Evolutionary conservation across 257 asterid species (phyloP).

Genomic region (Orobanche coerulescens): DNA sequence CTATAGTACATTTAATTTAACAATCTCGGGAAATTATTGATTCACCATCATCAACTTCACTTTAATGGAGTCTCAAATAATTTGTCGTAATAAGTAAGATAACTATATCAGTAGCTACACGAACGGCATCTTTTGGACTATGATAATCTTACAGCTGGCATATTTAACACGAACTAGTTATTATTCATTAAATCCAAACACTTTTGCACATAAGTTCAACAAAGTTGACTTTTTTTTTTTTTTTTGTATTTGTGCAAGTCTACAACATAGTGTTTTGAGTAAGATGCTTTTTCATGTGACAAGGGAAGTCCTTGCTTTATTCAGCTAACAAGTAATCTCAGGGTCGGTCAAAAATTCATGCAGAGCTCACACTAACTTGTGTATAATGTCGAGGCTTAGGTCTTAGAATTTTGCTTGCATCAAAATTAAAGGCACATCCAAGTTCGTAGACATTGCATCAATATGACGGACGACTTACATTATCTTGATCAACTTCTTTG

Average conservation of each 20-base stretch:
- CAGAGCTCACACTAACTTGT: background rate
- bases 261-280: background rate
- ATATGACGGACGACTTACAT: constrained; percentile 33
- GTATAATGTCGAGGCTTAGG: background rate
- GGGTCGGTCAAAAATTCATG: background rate
- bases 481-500: constrained; percentile 79
- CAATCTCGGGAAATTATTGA: background rate
- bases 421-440: background rate
- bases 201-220: background rate
- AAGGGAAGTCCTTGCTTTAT: background rate
- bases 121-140: background rate
- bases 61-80: too few relatives aligned
- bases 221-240: background rate
- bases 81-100: too few relatives aligned
- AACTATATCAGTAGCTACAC: background rate
- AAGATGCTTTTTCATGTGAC: constrained; percentile 1
- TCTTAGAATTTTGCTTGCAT: background rate
- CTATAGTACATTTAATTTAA: background rate
- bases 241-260: background rate
- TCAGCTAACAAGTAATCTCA: background rate
- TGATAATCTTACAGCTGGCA: too few relatives aligned
- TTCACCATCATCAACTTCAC: too few relatives aligned
- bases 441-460: background rate
- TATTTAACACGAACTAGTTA: background rate
- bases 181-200: background rate